Conservation (phyloP, 2,329 filamentous ascomycete genomes). For the Allantophomopsis cytisporea region DNA sequence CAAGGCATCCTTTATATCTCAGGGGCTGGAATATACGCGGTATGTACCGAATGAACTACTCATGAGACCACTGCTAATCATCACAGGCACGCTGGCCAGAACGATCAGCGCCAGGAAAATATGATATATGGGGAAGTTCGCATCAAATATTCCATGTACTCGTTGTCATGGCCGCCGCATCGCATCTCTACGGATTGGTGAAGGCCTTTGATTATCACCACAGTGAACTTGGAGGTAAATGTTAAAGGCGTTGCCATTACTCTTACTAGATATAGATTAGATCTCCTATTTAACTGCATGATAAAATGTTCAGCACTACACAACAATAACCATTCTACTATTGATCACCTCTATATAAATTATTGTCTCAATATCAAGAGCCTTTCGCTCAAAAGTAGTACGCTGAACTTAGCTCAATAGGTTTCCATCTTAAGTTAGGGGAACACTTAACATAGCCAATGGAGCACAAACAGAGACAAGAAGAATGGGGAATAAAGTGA, state of each 20-base stretch:
- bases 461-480: too few relatives aligned
- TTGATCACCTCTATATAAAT: too few relatives aligned
- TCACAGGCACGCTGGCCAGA: constrained; percentile 67
- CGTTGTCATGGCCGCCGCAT: constrained; percentile 68
- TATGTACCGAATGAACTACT: constrained; percentile 24
- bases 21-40: constrained; percentile 77
- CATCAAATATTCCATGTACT: constrained; percentile 95
- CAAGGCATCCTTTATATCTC: constrained; percentile 77
- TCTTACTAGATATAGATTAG: too few relatives aligned
- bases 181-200: constrained; percentile 69
- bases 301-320: too few relatives aligned
- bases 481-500: too few relatives aligned
- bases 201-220: constrained; percentile 83
- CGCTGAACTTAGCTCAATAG: too few relatives aligned
- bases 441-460: too few relatives aligned
- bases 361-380: too few relatives aligned
- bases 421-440: too few relatives aligned
- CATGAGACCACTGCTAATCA: constrained; percentile 6
- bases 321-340: too few relatives aligned
- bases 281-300: too few relatives aligned
- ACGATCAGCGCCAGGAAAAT: constrained; percentile 59
- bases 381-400: too few relatives aligned
- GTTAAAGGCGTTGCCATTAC: constrained; percentile 3
- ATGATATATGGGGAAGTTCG: constrained; percentile 85
- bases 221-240: constrained; percentile 21